phyloP scores from a whole-genome alignment of 202 grass and related monocot genomes.

The Brachypodium distachyon region DNA sequence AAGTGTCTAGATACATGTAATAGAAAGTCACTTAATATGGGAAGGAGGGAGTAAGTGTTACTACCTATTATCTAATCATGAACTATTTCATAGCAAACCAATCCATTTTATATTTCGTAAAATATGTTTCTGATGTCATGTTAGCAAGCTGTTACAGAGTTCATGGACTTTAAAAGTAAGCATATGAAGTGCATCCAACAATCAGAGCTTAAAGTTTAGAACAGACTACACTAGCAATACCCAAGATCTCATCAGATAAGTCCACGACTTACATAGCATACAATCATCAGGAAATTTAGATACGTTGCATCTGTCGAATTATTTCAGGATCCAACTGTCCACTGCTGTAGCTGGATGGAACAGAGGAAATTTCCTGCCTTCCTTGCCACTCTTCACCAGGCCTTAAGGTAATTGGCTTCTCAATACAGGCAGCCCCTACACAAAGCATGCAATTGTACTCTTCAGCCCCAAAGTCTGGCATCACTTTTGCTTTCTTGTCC shows the following conservation, averaged over 20 bases:
- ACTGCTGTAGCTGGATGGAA: slow-evolving; percentile 88
- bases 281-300: not conserved
- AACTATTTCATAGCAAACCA: not conserved
- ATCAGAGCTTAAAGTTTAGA: not conserved
- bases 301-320: slow-evolving; percentile 22
- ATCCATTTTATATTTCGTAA: not conserved
- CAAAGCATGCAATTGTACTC: slow-evolving; percentile 77
- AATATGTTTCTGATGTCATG: not conserved
- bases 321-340: slow-evolving; percentile 64
- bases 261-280: not conserved
- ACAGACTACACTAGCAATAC: not conserved
- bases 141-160: too few species aligned
- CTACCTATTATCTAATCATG: too few species aligned
- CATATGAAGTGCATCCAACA: not conserved
- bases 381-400: slow-evolving; percentile 81
- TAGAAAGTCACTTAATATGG: too few species aligned
- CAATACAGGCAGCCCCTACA: slow-evolving; percentile 62
- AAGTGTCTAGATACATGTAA: too few species aligned
- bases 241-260: not conserved
- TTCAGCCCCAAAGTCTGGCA: slow-evolving; percentile 60
- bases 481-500: slow-evolving; percentile 75
- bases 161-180: not conserved
- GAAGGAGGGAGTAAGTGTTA: too few species aligned
- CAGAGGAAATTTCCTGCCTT: slow-evolving; percentile 57
- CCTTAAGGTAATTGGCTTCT: slow-evolving; percentile 71